Evolutionary conservation across 768 basidiomycete species (phyloP).

Genomic region (Brasilioporus rufonigricans): DNA sequence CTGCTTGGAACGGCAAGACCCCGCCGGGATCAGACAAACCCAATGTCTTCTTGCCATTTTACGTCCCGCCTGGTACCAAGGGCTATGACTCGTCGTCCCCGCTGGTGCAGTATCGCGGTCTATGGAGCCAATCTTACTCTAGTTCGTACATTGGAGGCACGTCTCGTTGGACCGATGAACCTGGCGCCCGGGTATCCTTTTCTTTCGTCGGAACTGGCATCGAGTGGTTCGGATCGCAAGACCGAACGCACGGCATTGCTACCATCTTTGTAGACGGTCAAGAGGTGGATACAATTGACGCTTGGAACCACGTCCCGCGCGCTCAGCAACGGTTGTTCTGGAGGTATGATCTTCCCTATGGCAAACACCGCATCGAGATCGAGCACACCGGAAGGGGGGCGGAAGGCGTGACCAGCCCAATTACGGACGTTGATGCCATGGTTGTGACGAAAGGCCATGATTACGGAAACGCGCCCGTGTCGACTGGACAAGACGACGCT

Average conservation of each 20-base stretch:
- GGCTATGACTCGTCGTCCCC: slow-evolving; percentile 69
- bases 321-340: slow-evolving; percentile 67
- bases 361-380: slow-evolving; percentile 62
- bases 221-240: slow-evolving; percentile 72
- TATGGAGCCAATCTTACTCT: slow-evolving; percentile 57
- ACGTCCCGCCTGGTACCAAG: slow-evolving; percentile 70
- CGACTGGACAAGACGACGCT: not conserved
- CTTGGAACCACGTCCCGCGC: slow-evolving; percentile 35
- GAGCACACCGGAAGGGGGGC: slow-evolving; percentile 49
- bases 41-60: slow-evolving; percentile 61
- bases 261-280: slow-evolving; percentile 59
- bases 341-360: slow-evolving; percentile 48
- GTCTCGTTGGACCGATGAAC: slow-evolving; percentile 47
- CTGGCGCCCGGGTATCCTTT: slow-evolving; percentile 51
- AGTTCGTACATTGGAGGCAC: slow-evolving; percentile 48
- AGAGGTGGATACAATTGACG: slow-evolving; percentile 43
- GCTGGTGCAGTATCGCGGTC: slow-evolving; percentile 58
- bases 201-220: slow-evolving; percentile 71
- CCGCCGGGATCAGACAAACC: slow-evolving; percentile 45
- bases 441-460: slow-evolving; percentile 52
- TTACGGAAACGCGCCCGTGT: not conserved
- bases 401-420: slow-evolving; percentile 32
- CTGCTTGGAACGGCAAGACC: slow-evolving; percentile 71
- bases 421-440: slow-evolving; percentile 62
- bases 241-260: slow-evolving; percentile 52